These are phyloP conservation scores for Torulaspora indica DNA, from an alignment of 805 yeast species.

Conservation along the genomic window DNA sequence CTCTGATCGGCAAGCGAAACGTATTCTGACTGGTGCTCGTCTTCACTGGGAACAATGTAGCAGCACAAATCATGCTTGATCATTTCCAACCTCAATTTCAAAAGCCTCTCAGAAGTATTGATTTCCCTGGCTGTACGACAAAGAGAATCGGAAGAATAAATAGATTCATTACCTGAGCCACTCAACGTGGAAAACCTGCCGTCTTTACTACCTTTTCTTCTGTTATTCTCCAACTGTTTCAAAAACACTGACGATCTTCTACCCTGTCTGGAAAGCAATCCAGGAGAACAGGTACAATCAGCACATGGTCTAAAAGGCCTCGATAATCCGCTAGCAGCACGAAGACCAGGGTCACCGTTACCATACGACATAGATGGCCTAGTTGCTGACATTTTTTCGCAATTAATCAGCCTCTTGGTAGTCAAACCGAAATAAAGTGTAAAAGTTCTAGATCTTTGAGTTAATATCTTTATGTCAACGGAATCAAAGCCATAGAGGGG, in stretches of 20 bases:
- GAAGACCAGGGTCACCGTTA: constrained; percentile 6
- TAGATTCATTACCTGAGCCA: constrained; percentile 29
- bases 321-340: constrained; percentile 10
- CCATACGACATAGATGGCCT: constrained; percentile 14
- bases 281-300: constrained; percentile 83
- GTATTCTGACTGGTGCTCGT: constrained; percentile 90
- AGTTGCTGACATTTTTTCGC: constrained; percentile 9
- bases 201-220: constrained; percentile 28
- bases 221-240: constrained; percentile 30
- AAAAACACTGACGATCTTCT: constrained; percentile 51
- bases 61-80: constrained; percentile 57
- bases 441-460: neutral
- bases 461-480: neutral
- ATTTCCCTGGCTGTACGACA: constrained; percentile 41
- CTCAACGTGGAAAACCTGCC: constrained; percentile 8
- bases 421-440: neutral
- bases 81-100: constrained; percentile 60
- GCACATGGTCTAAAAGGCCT: constrained; percentile 51
- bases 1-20: constrained; percentile 78
- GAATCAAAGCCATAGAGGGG: neutral
- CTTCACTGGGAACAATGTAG: constrained; percentile 81
- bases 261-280: constrained; percentile 63
- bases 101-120: constrained; percentile 57
- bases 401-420: neutral
- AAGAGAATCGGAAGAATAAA: constrained; percentile 39